Evolutionary conservation across 176 grass and related monocot genomes (phyloP), one percentile per base, ranked within the genome.

Genomic region (Juncus inflexus): DNA sequence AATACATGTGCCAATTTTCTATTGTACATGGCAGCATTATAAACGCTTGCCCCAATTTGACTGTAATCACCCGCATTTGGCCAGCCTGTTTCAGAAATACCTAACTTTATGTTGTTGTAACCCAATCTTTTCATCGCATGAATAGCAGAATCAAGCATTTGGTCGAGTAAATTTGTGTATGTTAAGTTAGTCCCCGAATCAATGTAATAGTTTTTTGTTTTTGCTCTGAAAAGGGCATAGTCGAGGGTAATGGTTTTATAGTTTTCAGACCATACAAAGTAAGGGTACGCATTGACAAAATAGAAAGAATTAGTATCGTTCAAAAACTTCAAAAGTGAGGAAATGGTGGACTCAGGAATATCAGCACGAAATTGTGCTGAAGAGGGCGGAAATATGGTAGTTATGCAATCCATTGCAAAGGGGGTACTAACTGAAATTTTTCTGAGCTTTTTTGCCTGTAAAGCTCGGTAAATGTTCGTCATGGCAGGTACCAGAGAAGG

Each of bases 21-120:
- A 77, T 91, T 91, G 80, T 91, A 91, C 12, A 64, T 81, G 38
- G 80, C 84, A 2, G 81, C 84, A 63, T 91, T 87, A 42, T 62
- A 52, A 56, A 84, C 66, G 54, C 78, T 91, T 2, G 77, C 80
- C 43, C 84, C 80, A 64, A 91, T 78, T 81, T 87, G 65, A 74
- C 81, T 72, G 9, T 79, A 60, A 63, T 91, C 84, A 7, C 43
- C 43, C 9, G 43, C 43, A 47, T 47, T 47, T 47, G 43, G 43
- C 43, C 43, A 47, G 43, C 43, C 43, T 47, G 43, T 47, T 9
- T 47, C 43, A 47, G 43, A 47, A 47, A 47, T 47, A 47, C 43
- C 43, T 47, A 47, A 47, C 70, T 78, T 52, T 45, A 78, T 35
- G 75, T 92, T 14, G 84, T 81, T 78, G 43, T 47, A 75, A 82